Evolutionary conservation across 73 alveolate species (phyloP), one percentile per base, ranked within the genome.

Genomic region (Loxodes magnus): DNA sequence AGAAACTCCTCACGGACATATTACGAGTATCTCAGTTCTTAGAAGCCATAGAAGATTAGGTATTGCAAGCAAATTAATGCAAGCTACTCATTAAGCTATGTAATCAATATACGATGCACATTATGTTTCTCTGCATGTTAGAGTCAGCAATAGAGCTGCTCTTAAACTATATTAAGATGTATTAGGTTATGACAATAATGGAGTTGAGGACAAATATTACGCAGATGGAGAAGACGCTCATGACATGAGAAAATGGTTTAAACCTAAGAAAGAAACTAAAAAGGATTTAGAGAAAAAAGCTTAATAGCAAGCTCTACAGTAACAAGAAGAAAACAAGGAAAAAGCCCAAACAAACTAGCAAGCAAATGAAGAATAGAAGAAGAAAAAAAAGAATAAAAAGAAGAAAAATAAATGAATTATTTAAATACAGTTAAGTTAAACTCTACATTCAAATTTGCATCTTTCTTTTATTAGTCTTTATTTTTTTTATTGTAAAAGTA

Each of bases 221-320:
- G 96, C 96, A 16, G 97, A 90, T 66, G 90, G 82, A 0, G 98
- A 91, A 51, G 94, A 91, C 67, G 98, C 98, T n/a, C 77, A 66
- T 38, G 91, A 89, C 61, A 91, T 91, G 98, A 69, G 91, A 17
- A 82, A 88, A 55, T 70, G 52, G 75, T 89, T 89, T 58, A 65
- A 71, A 38, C 35, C 35, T 24, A 61, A 51, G 27, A 64, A 64
- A 33, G 48, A 48, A 26, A 33, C 30, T 23, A 35, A 51, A 33
- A 26, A 48, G 14, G 71, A 57, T 25, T 1, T 33, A n/a, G 43
- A 33, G 14, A 33, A 33, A 33, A 33, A 33, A 33, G 43, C 43
- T 33, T 33, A 33, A 33, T 33, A 33, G 43, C 43, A 12, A 33
- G 14, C 10, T 12, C 20, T 1, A 33, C 20, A 46, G 39, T 14